These are phyloP conservation scores for Lactarius quietus DNA, from an alignment of 768 basidiomycete genomes.

Conservation along the genomic window DNA sequence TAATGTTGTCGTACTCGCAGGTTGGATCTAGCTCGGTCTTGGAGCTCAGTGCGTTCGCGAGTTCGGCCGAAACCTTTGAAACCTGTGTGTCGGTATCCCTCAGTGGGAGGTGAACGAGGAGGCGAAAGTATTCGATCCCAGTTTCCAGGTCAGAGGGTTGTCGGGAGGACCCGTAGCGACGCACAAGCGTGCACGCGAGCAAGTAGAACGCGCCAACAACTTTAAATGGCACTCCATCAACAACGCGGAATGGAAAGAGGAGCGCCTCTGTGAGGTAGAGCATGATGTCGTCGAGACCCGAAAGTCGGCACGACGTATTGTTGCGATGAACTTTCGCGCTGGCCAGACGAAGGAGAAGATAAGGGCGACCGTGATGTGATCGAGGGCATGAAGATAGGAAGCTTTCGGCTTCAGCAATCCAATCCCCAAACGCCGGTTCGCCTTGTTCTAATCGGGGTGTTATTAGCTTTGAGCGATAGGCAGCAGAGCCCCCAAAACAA, in stretches of 20 bases:
- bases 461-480: not conserved
- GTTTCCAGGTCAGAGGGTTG: not conserved
- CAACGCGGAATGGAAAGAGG: not conserved
- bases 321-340: not conserved
- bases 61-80: not conserved
- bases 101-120: slow-evolving; percentile 1
- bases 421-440: not conserved
- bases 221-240: not conserved
- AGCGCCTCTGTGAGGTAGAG: not conserved
- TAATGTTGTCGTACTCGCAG: not conserved
- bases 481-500: not conserved
- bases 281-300: slow-evolving; percentile 5
- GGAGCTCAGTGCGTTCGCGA: slow-evolving; percentile 1
- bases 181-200: not conserved
- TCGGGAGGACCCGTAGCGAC: not conserved
- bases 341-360: not conserved
- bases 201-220: not conserved
- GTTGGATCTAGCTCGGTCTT: not conserved
- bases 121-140: not conserved
- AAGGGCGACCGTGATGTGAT: slow-evolving; percentile 3
- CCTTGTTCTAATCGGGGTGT: not conserved
- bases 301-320: not conserved
- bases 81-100: not conserved
- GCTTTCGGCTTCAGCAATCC: slow-evolving; percentile 3
- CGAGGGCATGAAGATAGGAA: not conserved